Conservation (phyloP, 1,139 yeast genomes). For the Geotrichum siamense region DNA sequence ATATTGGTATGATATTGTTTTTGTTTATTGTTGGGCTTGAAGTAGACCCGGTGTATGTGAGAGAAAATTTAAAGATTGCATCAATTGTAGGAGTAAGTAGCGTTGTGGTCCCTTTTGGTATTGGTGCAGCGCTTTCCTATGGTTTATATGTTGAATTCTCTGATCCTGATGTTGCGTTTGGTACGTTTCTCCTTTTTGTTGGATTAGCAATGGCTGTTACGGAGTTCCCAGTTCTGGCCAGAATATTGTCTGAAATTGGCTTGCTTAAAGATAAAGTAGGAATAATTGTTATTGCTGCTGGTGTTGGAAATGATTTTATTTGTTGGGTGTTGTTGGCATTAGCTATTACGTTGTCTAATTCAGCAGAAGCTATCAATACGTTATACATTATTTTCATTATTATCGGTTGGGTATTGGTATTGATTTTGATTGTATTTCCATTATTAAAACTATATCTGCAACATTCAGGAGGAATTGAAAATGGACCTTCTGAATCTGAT, state of each 20-base stretch:
- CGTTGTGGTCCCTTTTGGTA: conserved; percentile 69
- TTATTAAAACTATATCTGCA: conserved; percentile 42
- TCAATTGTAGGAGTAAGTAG: conserved; percentile 59
- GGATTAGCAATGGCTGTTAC: conserved; percentile 78
- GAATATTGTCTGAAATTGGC: conserved; percentile 65
- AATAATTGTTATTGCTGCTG: conserved; percentile 69
- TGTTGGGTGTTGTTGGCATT: conserved; percentile 77
- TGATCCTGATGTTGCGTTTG: conserved; percentile 43
- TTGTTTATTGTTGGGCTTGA: conserved; percentile 71
- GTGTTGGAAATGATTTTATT: conserved; percentile 65
- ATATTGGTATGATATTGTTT: conserved; percentile 62
- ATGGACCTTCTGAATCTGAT: conserved; percentile 59
- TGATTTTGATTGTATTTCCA: conserved; percentile 50
- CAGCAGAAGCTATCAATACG: conserved; percentile 57
- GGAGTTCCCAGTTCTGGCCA: conserved; percentile 73
- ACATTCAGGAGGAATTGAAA: conserved; percentile 45
- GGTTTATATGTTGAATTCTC: conserved; percentile 56
- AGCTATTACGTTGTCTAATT: conserved; percentile 64
- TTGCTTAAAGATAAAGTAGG: conserved; percentile 68
- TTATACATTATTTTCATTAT: conserved; percentile 61
- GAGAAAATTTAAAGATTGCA: conserved; percentile 53
- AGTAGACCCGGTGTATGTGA: conserved; percentile 59
- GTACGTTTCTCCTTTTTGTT: conserved; percentile 66
- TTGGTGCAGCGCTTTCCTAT: conserved; percentile 62
- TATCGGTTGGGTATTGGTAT: conserved; percentile 57